Percentiles rank a stretch among this genome's conserved stretches.
Evolutionary conservation across 2,329 filamentous ascomycete genomes (phyloP).

Genomic region (Paramyrothecium roridum): DNA sequence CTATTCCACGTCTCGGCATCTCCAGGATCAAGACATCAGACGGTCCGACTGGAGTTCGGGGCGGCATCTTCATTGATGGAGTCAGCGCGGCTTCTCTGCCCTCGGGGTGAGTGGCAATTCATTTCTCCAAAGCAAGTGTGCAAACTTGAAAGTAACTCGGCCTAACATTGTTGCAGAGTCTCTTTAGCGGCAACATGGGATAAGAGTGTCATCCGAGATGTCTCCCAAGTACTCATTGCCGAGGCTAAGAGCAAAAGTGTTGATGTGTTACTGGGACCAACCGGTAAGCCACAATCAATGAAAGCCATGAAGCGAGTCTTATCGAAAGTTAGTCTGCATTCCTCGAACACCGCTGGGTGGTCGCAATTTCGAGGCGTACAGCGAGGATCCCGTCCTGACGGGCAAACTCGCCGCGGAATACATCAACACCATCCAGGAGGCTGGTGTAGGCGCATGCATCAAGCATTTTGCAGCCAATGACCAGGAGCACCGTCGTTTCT

Average conservation of each 20-base stretch:
- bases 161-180: constrained; percentile 3
- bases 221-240: constrained; percentile 8
- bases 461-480: constrained; percentile 40
- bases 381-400: constrained; percentile 35
- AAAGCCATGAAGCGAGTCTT: too few relatives aligned
- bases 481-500: constrained; percentile 11
- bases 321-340: constrained; percentile 32
- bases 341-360: constrained; percentile 34
- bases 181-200: constrained; percentile 11
- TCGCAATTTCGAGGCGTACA: constrained; percentile 35
- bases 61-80: constrained; percentile 7
- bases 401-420: constrained; percentile 25
- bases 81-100: constrained; percentile 9
- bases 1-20: constrained; percentile 6
- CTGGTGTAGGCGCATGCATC: constrained; percentile 33
- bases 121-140: too few relatives aligned
- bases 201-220: background rate
- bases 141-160: too few relatives aligned
- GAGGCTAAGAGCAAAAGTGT: constrained; percentile 13
- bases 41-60: constrained; percentile 7
- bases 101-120: too few relatives aligned
- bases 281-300: too few relatives aligned
- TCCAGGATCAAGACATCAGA: constrained; percentile 8
- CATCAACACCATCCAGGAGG: constrained; percentile 30
- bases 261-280: constrained; percentile 9